These are phyloP conservation scores for Yamagishiella unicocca DNA, from an alignment of 139 green algal species.

Conservation along the genomic window DNA sequence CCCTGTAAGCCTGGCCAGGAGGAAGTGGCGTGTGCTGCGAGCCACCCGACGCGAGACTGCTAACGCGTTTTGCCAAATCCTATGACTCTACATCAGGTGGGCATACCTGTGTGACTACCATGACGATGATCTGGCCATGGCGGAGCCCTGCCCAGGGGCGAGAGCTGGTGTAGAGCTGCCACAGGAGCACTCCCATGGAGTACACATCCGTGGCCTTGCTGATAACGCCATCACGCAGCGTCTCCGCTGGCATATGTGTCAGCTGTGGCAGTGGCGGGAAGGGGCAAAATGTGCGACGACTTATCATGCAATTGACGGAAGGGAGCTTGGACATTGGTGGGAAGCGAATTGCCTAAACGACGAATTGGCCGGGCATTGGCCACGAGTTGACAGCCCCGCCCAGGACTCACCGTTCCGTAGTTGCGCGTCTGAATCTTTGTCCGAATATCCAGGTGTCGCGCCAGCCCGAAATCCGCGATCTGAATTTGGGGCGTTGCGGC, in stretches of 20 bases:
- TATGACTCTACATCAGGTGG: too few relatives aligned
- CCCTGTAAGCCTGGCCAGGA: too few relatives aligned
- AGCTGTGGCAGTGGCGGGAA: conserved; percentile 24
- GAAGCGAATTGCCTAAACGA: too few relatives aligned
- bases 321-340: too few relatives aligned
- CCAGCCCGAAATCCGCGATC: conserved; percentile 80
- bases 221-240: conserved; percentile 51
- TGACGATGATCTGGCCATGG: conserved; percentile 54
- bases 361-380: too few relatives aligned
- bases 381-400: too few relatives aligned
- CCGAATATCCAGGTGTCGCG: conserved; percentile 52
- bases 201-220: conserved; percentile 54
- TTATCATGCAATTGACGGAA: too few relatives aligned
- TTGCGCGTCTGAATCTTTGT: conserved; percentile 53
- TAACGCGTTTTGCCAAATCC: too few relatives aligned
- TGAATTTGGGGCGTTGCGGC: too few relatives aligned
- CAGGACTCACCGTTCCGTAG: conserved; percentile 55
- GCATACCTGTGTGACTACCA: conserved; percentile 30
- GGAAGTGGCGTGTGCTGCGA: too few relatives aligned
- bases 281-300: too few relatives aligned
- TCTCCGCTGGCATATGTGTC: conserved; percentile 57
- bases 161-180: conserved; percentile 58
- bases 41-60: too few relatives aligned
- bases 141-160: conserved; percentile 57
- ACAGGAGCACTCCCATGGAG: conserved; percentile 64